Percentiles rank a stretch among this genome's conserved stretches.
Evolutionary conservation across 2,329 filamentous ascomycete species (phyloP).

Genomic region (Aspergillus vadensis): DNA sequence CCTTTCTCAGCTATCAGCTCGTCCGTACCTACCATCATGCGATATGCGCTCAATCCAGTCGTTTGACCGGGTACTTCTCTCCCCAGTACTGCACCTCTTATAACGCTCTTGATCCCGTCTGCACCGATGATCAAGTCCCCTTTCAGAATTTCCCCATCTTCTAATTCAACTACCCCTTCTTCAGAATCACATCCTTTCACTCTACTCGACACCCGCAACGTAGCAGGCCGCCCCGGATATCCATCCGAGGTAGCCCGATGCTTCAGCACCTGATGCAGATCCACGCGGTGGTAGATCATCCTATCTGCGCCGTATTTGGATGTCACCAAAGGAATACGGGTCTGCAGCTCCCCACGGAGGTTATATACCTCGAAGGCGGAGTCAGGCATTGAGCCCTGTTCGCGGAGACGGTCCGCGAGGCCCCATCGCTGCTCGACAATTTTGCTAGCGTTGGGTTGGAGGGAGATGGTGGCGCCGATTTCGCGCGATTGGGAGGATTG

Average conservation of each 20-base stretch:
- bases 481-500: slow-evolving; percentile 34
- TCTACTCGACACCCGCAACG: not conserved
- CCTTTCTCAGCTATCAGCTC: slow-evolving; percentile 9
- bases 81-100: slow-evolving; percentile 3
- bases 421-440: slow-evolving; percentile 9
- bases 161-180: slow-evolving; percentile 10
- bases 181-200: slow-evolving; percentile 2
- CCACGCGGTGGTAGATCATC: slow-evolving; percentile 25
- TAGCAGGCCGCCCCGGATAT: not conserved
- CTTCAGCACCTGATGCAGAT: slow-evolving; percentile 28
- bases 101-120: slow-evolving; percentile 29
- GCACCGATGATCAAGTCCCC: slow-evolving; percentile 34
- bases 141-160: slow-evolving; percentile 17
- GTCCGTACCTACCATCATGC: not conserved
- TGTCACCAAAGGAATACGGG: slow-evolving; percentile 19
- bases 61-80: not conserved
- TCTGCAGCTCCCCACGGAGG: slow-evolving; percentile 23
- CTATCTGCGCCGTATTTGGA: slow-evolving; percentile 25
- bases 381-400: slow-evolving; percentile 18
- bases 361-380: slow-evolving; percentile 29
- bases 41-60: not conserved
- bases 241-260: not conserved
- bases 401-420: not conserved
- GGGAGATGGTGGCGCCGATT: slow-evolving; percentile 53
- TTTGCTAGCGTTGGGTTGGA: slow-evolving; percentile 41